These are phyloP conservation scores for Camelina sativa DNA, from an alignment of 345 rosid genomes.

Conservation along the genomic window DNA sequence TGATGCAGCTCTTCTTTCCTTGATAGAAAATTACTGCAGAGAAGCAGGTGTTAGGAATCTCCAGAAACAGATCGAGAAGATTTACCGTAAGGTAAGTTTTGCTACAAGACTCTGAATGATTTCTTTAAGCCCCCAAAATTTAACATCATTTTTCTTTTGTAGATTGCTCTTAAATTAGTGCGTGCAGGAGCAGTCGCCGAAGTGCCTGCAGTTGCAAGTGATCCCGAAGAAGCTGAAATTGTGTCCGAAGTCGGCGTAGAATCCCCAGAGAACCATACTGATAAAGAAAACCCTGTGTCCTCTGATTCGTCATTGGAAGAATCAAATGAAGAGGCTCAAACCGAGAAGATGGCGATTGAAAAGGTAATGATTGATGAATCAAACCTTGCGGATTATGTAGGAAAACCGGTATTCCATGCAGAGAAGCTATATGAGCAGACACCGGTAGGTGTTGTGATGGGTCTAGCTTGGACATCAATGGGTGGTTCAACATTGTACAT, in stretches of 20 bases:
- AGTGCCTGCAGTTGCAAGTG: slow-evolving; percentile 53
- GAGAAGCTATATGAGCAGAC: slow-evolving; percentile 89
- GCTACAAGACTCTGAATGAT: slow-evolving; percentile 7
- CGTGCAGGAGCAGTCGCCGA: slow-evolving; percentile 58
- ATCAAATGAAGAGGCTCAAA: slow-evolving; percentile 55
- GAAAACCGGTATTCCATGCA: slow-evolving; percentile 95
- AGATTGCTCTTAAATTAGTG: slow-evolving; percentile 96
- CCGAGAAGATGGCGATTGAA: slow-evolving; percentile 49
- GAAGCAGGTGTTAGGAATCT: slow-evolving; percentile 99
- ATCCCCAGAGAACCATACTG: slow-evolving; percentile 40
- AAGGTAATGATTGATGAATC: slow-evolving; percentile 69
- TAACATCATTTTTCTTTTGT: slow-evolving; percentile 24
- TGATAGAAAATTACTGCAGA: slow-evolving; percentile 95
- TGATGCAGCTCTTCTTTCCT: slow-evolving; percentile 82
- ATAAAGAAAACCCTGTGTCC: slow-evolving; percentile 7
- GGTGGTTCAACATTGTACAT: slow-evolving; percentile 98
- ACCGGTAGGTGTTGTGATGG: slow-evolving; percentile 98
- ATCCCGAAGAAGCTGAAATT: slow-evolving; percentile 42
- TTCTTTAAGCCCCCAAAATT: not conserved
- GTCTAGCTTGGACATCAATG: slow-evolving; percentile 99
- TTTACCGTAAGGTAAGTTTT: slow-evolving; percentile 84
- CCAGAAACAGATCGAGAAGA: slow-evolving; percentile 98
- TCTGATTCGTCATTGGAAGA: slow-evolving; percentile 40
- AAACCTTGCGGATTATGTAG: slow-evolving; percentile 81
- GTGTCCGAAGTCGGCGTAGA: slow-evolving; percentile 41